A percentile compares a stretch with the other conserved stretches of the same genome.
Evolutionary conservation across 1,139 yeast species (phyloP).

Genomic region (Hanseniaspora gamundiae): DNA sequence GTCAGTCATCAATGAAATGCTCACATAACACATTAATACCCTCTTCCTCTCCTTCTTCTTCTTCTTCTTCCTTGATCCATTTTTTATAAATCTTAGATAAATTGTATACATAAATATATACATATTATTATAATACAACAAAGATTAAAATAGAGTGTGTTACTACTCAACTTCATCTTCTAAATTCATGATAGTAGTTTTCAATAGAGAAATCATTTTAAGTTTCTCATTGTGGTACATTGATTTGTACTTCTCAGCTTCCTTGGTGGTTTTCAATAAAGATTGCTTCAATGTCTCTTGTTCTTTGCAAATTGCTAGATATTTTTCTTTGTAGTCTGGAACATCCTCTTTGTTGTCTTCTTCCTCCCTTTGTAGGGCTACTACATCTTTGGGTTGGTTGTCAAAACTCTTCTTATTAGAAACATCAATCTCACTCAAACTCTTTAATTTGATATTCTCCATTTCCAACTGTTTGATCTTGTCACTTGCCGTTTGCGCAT

Average conservation of each 20-base stretch:
- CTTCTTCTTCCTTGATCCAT: too few relatives aligned
- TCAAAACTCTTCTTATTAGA: not conserved
- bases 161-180: not conserved
- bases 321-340: not conserved
- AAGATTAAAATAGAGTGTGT: too few relatives aligned
- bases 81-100: too few relatives aligned
- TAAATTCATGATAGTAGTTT: not conserved
- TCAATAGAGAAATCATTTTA: not conserved
- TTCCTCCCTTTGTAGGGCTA: too few relatives aligned
- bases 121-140: too few relatives aligned
- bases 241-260: not conserved
- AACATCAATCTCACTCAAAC: not conserved
- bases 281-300: not conserved
- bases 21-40: too few relatives aligned
- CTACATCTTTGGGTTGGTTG: too few relatives aligned
- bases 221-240: not conserved
- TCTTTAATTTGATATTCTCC: slow-evolving; percentile 29
- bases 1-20: too few relatives aligned
- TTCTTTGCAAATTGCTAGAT: not conserved
- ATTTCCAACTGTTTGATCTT: slow-evolving; percentile 36
- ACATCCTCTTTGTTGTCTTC: not conserved
- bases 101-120: too few relatives aligned
- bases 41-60: too few relatives aligned
- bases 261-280: not conserved
- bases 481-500: slow-evolving; percentile 43